Conservation (phyloP, 1,284 basidiomycete species). For the Boletellus deceptivus region DNA sequence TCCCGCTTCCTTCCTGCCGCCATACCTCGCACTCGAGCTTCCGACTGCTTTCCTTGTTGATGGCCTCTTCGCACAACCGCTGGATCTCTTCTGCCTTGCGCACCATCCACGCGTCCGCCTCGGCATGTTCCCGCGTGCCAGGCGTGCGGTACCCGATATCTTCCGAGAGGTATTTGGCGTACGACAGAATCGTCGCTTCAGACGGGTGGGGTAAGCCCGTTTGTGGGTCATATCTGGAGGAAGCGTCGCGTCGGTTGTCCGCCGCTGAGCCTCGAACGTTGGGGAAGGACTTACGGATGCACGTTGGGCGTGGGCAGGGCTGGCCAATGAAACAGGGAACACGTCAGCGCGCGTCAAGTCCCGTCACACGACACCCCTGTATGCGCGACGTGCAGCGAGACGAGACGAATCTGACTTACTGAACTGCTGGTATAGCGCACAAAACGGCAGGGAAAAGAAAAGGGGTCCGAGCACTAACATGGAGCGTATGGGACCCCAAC, state of each 20-base stretch:
- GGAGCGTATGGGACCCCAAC: constrained; percentile 48
- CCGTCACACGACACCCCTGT: background rate
- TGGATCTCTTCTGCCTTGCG: constrained; percentile 61
- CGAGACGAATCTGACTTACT: constrained; percentile 35
- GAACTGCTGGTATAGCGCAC: constrained; percentile 44
- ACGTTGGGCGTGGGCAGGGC: constrained; percentile 41
- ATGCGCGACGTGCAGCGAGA: background rate
- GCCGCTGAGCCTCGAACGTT: no score
- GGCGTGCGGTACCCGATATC: constrained; percentile 91
- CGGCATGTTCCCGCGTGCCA: constrained; percentile 85
- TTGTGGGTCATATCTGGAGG: constrained; percentile 46
- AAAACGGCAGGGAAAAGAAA: constrained; percentile 41
- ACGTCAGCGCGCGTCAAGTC: background rate
- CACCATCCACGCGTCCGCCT: constrained; percentile 84
- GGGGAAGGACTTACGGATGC: constrained; percentile 34
- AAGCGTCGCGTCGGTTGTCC: no score
- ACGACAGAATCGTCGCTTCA: constrained; percentile 61
- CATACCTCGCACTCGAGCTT: constrained; percentile 85
- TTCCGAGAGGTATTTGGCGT: constrained; percentile 70
- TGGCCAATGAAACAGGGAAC: constrained; percentile 14
- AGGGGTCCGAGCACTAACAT: constrained; percentile 45
- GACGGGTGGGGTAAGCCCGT: constrained; percentile 68
- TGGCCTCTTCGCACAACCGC: constrained; percentile 57
- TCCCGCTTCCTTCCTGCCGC: constrained; percentile 82
- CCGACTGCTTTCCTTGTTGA: constrained; percentile 44